A percentile compares a stretch with the other conserved stretches of the same genome.
phyloP scores from a whole-genome alignment of 1,139 yeast species.

The Yarrowia galli region DNA sequence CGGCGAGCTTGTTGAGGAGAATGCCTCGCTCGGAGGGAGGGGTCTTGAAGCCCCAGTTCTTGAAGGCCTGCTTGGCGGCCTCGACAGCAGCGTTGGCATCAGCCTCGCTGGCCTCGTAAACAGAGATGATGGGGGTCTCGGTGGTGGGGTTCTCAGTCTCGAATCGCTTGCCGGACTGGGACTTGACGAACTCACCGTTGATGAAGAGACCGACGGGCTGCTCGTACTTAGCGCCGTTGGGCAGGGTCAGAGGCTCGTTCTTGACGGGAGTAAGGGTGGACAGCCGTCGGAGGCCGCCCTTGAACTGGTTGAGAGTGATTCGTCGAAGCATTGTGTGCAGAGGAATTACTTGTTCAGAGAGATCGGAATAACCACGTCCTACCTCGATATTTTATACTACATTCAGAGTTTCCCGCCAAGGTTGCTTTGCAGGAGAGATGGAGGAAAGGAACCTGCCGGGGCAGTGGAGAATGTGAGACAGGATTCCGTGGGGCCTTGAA shows the following conservation, averaged over 20 bases:
- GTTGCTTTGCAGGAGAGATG: constrained; percentile 28
- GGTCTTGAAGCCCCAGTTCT: constrained; percentile 54
- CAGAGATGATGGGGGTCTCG: constrained; percentile 61
- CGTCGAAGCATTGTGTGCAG: constrained; percentile 28
- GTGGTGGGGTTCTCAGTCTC: constrained; percentile 49
- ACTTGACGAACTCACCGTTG: constrained; percentile 64
- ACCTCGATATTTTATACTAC: constrained; percentile 26
- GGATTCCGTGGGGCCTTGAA: not conserved
- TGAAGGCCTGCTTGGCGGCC: constrained; percentile 64
- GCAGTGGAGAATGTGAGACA: constrained; percentile 22
- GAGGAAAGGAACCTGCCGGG: constrained; percentile 18
- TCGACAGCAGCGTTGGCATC: constrained; percentile 67
- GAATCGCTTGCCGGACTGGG: constrained; percentile 60
- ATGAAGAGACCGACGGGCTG: constrained; percentile 76
- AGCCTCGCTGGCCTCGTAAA: constrained; percentile 62
- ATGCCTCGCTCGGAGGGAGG: constrained; percentile 64
- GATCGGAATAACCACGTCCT: not conserved
- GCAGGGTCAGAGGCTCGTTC: constrained; percentile 56
- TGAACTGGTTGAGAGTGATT: constrained; percentile 32
- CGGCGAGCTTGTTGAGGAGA: constrained; percentile 69
- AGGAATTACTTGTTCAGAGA: not conserved
- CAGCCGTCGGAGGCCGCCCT: constrained; percentile 38
- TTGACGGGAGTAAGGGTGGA: constrained; percentile 34
- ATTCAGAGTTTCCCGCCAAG: constrained; percentile 31
- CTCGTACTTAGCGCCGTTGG: constrained; percentile 65